These are phyloP conservation scores for Kuraishia hungarica DNA, from an alignment of 805 yeast genomes.

Conservation along the genomic window DNA sequence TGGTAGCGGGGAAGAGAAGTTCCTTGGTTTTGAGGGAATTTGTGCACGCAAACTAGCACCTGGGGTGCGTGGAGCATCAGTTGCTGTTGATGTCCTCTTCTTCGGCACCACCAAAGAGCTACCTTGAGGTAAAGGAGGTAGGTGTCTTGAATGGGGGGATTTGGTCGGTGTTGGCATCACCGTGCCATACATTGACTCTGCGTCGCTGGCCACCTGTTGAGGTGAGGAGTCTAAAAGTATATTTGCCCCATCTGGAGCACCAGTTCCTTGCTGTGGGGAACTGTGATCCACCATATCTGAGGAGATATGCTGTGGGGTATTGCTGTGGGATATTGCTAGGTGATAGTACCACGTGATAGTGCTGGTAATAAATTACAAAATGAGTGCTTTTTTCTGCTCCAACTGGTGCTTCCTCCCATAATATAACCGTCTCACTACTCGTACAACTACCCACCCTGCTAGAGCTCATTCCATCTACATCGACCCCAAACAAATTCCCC, in stretches of 20 bases:
- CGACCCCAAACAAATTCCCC: not conserved
- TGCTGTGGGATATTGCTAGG: too few species aligned
- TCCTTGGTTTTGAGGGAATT: constrained; percentile 12
- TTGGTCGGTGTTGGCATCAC: constrained; percentile 18
- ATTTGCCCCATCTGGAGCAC: not conserved
- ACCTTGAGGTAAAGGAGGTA: constrained; percentile 10
- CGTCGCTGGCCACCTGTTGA: not conserved
- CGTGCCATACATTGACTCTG: constrained; percentile 15
- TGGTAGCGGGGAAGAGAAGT: constrained; percentile 12
- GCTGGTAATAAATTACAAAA: too few species aligned
- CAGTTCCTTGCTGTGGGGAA: not conserved
- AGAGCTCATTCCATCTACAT: constrained; percentile 7
- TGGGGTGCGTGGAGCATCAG: constrained; percentile 3
- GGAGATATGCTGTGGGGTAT: too few species aligned
- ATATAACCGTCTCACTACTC: too few species aligned
- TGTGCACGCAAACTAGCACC: not conserved
- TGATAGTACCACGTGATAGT: too few species aligned
- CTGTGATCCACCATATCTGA: not conserved
- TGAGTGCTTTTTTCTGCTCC: too few species aligned
- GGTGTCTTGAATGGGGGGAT: constrained; percentile 7
- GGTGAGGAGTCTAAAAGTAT: not conserved
- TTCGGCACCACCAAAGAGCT: constrained; percentile 14
- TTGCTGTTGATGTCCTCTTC: constrained; percentile 7
- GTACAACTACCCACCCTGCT: too few species aligned
- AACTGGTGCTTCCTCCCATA: too few species aligned